Conservation (phyloP, 139 green algal species). For the Axilococcus clingmanii region DNA sequence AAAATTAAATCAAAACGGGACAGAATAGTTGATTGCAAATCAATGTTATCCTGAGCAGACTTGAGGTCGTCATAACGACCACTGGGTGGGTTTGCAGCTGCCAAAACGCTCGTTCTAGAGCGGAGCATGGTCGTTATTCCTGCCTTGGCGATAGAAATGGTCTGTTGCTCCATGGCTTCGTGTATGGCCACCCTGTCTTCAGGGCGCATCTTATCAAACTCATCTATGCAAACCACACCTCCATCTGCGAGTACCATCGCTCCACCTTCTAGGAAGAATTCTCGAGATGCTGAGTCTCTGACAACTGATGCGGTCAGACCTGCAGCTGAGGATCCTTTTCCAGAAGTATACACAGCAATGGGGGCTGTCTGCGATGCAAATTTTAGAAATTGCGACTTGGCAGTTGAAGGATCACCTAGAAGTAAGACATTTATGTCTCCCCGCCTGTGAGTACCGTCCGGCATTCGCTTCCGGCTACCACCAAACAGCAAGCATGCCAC, state of each 20-base stretch:
- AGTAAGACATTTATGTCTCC: conserved; percentile 99
- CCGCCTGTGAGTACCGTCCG: conserved; percentile 72
- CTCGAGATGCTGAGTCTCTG: conserved; percentile 40
- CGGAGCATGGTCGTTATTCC: conserved; percentile 98
- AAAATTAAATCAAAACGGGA: conserved; percentile 99
- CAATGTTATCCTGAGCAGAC: conserved; percentile 91
- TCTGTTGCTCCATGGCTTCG: conserved; percentile 99
- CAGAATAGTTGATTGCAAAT: conserved; percentile 97
- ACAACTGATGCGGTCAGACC: conserved; percentile 90
- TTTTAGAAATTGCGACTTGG: conserved; percentile 99
- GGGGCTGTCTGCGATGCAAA: conserved; percentile 76
- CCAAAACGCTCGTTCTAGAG: conserved; percentile 83
- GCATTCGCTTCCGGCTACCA: conserved; percentile 82
- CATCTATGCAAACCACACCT: conserved; percentile 97
- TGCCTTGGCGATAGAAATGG: conserved; percentile 97
- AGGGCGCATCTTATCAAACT: conserved; percentile 99
- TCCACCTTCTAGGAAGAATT: conserved; percentile 86
- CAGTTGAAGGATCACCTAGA: conserved; percentile 94
- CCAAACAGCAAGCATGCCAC: conserved; percentile 94
- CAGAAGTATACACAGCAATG: conserved; percentile 94
- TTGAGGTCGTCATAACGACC: conserved; percentile 89
- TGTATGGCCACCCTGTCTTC: conserved; percentile 98
- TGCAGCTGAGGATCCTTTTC: conserved; percentile 90
- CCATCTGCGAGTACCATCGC: conserved; percentile 97
- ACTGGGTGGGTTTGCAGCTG: conserved; percentile 89